Evolutionary conservation across 2,329 filamentous ascomycete species (phyloP).

Genomic region (Huntiella decipiens): DNA sequence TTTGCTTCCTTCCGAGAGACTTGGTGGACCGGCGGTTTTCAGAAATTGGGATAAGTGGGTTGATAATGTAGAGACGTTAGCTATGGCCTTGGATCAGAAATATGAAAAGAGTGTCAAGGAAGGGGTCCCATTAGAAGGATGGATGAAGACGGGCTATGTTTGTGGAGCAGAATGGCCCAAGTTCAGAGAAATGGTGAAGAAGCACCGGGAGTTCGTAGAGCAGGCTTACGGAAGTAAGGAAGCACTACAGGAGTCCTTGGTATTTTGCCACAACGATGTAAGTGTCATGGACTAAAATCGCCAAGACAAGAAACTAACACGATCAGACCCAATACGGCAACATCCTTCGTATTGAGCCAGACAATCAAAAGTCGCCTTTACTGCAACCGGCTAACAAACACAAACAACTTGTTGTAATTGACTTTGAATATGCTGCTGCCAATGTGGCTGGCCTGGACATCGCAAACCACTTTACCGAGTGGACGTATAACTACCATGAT

Average conservation of each 20-base stretch:
- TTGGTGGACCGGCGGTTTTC: conserved; percentile 67
- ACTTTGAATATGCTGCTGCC: conserved; percentile 91
- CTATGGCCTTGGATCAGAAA: conserved; percentile 38
- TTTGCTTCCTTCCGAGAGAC: conserved; percentile 56
- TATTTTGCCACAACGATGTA: conserved; percentile 97
- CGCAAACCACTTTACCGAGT: conserved; percentile 95
- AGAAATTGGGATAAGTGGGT: conserved; percentile 93
- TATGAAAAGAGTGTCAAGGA: conserved; percentile 21
- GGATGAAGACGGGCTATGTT: conserved; percentile 55
- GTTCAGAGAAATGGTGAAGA: conserved; percentile 57
- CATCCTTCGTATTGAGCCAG: conserved; percentile 54
- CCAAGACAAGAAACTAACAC: background rate
- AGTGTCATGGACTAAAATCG: conserved; percentile 17
- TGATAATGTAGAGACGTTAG: conserved; percentile 40
- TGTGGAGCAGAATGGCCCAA: conserved; percentile 68
- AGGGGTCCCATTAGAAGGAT: conserved; percentile 24
- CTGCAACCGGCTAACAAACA: conserved; percentile 81
- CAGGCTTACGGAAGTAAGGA: conserved; percentile 48
- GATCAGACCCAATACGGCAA: conserved; percentile 90
- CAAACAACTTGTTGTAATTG: conserved; percentile 91
- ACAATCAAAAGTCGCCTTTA: conserved; percentile 63
- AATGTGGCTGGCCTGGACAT: conserved; percentile 80
- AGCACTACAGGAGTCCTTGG: conserved; percentile 52
- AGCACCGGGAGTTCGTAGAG: conserved; percentile 58
- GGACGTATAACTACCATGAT: conserved; percentile 96